A percentile compares a stretch with the other conserved stretches of the same genome.
These are phyloP conservation scores for Ceratocystis smalleyi DNA, from an alignment of 2,329 filamentous ascomycete genomes.

Conservation along the genomic window DNA sequence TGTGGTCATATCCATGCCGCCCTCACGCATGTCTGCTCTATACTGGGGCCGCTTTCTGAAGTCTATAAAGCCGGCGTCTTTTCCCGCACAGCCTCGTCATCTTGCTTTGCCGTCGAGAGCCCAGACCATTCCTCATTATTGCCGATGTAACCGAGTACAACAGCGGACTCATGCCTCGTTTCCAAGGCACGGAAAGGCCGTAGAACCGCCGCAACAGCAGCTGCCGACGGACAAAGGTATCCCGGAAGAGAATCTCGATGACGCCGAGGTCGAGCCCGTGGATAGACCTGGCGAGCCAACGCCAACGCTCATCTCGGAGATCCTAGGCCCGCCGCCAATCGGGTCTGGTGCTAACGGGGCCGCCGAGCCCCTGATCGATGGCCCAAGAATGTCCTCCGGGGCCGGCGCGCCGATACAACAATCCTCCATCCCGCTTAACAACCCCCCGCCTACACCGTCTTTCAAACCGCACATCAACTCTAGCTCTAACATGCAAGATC, in stretches of 20 bases:
- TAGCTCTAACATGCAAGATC: background rate
- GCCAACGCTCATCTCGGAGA: constrained; percentile 1
- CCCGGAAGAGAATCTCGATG: background rate
- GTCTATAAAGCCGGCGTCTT: background rate
- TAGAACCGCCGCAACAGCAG: constrained; percentile 9
- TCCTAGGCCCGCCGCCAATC: background rate
- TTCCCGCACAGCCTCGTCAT: background rate
- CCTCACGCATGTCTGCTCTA: background rate
- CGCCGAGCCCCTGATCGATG: background rate
- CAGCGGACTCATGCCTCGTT: constrained; percentile 8
- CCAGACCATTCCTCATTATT: background rate
- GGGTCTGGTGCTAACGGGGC: background rate
- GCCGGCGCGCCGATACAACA: background rate
- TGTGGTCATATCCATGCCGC: background rate
- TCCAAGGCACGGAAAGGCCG: constrained; percentile 17
- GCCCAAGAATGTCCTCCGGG: background rate
- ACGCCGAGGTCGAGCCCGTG: background rate
- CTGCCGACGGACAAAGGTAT: background rate
- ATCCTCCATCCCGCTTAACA: background rate
- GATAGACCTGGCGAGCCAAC: background rate
- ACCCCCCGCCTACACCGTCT: background rate
- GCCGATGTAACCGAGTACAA: background rate
- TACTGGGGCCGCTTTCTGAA: background rate
- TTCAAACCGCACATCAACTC: background rate
- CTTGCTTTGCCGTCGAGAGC: background rate